Evolutionary conservation across 2,329 filamentous ascomycete species (phyloP).

Genomic region (Colletotrichum eremochloae): DNA sequence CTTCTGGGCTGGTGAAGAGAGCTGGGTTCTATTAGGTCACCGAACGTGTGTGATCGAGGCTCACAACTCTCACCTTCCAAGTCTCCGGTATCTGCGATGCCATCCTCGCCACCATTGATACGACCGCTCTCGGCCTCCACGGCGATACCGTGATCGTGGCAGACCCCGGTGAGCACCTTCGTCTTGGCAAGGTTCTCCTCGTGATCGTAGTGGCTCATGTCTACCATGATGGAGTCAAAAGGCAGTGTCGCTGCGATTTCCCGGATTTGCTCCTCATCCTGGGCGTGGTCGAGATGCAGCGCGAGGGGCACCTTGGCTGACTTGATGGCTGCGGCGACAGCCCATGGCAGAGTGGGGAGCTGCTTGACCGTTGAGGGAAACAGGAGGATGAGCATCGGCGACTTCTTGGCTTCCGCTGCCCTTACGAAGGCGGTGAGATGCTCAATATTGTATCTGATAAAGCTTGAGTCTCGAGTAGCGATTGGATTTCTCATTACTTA

Average conservation of each 20-base stretch:
- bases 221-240: constrained; percentile 82
- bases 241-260: constrained; percentile 64
- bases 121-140: constrained; percentile 78
- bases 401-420: constrained; percentile 75
- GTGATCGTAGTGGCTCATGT: constrained; percentile 81
- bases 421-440: constrained; percentile 76
- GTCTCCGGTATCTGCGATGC: constrained; percentile 72
- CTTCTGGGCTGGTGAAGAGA: constrained; percentile 73
- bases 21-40: not conserved
- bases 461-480: constrained; percentile 67
- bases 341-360: constrained; percentile 65
- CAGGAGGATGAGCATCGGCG: constrained; percentile 77
- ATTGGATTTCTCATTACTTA: constrained; percentile 46
- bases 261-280: constrained; percentile 70
- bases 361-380: constrained; percentile 56
- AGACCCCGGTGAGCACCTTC: constrained; percentile 71
- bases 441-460: constrained; percentile 76
- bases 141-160: constrained; percentile 72
- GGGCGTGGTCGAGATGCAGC: constrained; percentile 77
- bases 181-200: constrained; percentile 77
- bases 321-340: constrained; percentile 49
- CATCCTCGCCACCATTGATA: constrained; percentile 76
- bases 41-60: fast-evolving
- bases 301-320: constrained; percentile 25
- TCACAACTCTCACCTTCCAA: constrained; percentile 51